Percentiles rank a stretch among this genome's conserved stretches.
Evolutionary conservation across 768 basidiomycete genomes (phyloP).

Genomic region (Suillus hirtellus): DNA sequence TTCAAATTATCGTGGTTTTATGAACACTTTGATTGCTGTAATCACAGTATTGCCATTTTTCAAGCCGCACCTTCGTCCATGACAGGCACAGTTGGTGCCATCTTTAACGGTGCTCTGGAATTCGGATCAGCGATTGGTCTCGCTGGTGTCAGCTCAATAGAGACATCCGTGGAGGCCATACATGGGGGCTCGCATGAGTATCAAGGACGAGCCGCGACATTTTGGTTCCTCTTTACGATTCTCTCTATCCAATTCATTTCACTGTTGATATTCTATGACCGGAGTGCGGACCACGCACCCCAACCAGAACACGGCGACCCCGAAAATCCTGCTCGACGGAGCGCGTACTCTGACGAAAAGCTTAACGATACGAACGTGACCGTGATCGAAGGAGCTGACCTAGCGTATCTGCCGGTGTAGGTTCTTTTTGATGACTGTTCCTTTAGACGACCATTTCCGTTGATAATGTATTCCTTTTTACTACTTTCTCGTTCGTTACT

Average conservation of each 20-base stretch:
- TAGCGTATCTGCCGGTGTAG: not conserved
- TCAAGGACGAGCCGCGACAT: conserved; percentile 43
- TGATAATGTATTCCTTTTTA: not conserved
- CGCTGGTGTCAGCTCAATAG: conserved; percentile 49
- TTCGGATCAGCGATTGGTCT: conserved; percentile 54
- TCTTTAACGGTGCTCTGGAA: conserved; percentile 56
- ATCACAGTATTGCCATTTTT: conserved; percentile 49
- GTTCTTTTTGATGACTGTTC: not conserved
- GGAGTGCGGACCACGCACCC: conserved; percentile 14
- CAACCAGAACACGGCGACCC: conserved; percentile 5
- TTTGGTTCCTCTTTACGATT: conserved; percentile 45
- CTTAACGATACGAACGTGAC: not conserved
- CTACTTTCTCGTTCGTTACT: not conserved
- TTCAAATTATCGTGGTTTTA: not conserved
- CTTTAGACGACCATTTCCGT: not conserved
- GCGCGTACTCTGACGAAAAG: not conserved
- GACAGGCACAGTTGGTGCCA: conserved; percentile 55
- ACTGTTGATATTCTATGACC: conserved; percentile 37
- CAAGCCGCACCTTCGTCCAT: conserved; percentile 47
- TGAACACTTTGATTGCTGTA: conserved; percentile 4
- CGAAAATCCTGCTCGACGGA: not conserved
- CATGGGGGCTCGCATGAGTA: conserved; percentile 35
- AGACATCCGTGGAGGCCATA: conserved; percentile 41
- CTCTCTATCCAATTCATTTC: conserved; percentile 32
- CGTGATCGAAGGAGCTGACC: no score